Base-by-base conservation (phyloP, 208 protist species). In the Novymonas esmeraldas region DNA sequence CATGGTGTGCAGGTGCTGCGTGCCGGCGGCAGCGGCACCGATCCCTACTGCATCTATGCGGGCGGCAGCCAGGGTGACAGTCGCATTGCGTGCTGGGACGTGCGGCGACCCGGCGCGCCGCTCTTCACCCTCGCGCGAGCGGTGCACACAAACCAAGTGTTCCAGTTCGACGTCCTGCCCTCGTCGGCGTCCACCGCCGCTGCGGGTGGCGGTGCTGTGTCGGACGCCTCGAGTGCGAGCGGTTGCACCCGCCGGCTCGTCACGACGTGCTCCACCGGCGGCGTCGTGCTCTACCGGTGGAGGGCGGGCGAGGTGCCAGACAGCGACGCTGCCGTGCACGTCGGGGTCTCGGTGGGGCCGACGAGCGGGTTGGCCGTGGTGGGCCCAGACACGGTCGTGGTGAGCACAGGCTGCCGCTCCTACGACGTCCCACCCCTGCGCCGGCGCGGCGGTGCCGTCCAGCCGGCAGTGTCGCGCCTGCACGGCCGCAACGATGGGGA, bases 41-140 rank as follows among this genome's bases (percentile, higher is more conserved):
- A 73, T 29, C 63, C 65, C 6, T 49, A 55, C n/a, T 59, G 16
- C 26, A 24, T 79, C n/a, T 79, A 68, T 36, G 73, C 46, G 1
- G 61, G 66, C 9, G 73, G 73, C 24, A 58, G 52, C 26, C 56
- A 66, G 44, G 71, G 78, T 2, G 83, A 89, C 18, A 75, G 76
- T 31, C 56, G 76, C 48, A 87, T 93, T 50, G 42, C 81, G 9
- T 82, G 84, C 73, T 93, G 87, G 87, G 87, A 93, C 55, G 50
- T 90, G 42, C 81, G 87, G 3, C 58, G 64, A 16, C 75, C 82
- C 22, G 56, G 55, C 26, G 33, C 59, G 18, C 54, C 79, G 16
- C 55, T 93, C 13, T 46, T 51, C 28, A 66, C 58, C 14, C 70
- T 82, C 41, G 38, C 54, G 0, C 73, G 84, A 13, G 58, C 55